phyloP scores from a whole-genome alignment of 345 rosid species.

The Salix viminalis region DNA sequence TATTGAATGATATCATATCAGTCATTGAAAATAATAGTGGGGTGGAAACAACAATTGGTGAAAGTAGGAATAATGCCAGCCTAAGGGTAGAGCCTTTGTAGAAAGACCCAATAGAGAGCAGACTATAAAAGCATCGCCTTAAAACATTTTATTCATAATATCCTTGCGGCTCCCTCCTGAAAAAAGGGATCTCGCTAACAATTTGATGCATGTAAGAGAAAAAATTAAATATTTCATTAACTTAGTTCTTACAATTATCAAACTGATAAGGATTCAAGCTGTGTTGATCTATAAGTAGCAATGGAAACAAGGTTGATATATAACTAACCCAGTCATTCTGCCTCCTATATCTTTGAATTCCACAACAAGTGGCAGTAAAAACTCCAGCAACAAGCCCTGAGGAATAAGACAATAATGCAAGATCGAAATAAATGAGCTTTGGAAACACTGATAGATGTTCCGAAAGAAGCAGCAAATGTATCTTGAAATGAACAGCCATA shows the following conservation, averaged over 20 bases:
- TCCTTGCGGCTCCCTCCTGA: not conserved
- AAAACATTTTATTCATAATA: not conserved
- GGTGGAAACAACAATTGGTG: too few species aligned
- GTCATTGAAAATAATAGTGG: too few species aligned
- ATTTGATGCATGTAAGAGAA: not conserved
- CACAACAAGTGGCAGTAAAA: constrained; percentile 56
- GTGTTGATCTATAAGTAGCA: not conserved
- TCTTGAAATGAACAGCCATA: too few species aligned
- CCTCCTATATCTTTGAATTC: constrained; percentile 57
- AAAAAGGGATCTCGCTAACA: too few species aligned
- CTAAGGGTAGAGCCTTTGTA: not conserved
- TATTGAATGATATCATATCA: too few species aligned
- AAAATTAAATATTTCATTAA: not conserved
- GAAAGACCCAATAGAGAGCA: not conserved
- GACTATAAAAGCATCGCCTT: not conserved
- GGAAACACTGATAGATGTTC: too few species aligned
- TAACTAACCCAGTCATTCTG: constrained; percentile 71
- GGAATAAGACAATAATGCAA: not conserved
- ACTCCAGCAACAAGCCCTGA: constrained; percentile 77
- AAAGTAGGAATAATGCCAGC: not conserved
- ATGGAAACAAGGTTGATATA: not conserved
- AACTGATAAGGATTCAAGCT: not conserved
- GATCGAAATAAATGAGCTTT: not conserved
- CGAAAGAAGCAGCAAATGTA: not conserved
- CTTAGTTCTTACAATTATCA: not conserved